Percentiles rank a stretch among this genome's conserved stretches.
phyloP scores from a whole-genome alignment of 306 rosid genomes.

The Fragaria vesca region DNA sequence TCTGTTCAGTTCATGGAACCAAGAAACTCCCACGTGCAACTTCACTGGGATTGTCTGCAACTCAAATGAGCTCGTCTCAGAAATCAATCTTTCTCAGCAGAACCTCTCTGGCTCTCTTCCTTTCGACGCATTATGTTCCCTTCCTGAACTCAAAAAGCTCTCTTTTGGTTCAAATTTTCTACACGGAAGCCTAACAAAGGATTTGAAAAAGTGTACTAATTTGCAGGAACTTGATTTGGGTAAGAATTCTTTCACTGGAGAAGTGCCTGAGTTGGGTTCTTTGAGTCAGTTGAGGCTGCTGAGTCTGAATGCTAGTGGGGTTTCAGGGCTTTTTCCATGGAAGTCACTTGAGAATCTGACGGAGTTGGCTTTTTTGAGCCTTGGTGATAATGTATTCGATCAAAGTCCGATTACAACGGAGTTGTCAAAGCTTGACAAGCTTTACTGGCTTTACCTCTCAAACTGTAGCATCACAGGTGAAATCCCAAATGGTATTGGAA shows the following conservation, averaged over 20 bases:
- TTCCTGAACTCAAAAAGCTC: conserved; percentile 48
- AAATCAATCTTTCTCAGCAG: conserved; percentile 51
- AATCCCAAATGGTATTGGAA: conserved; percentile 65
- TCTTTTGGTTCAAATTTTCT: conserved; percentile 49
- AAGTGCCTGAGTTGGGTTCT: conserved; percentile 64
- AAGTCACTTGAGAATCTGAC: conserved; percentile 65
- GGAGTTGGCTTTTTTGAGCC: conserved; percentile 53
- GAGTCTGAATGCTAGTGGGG: conserved; percentile 52
- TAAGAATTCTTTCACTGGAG: conserved; percentile 52
- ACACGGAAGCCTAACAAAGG: conserved; percentile 44
- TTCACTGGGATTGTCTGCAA: conserved; percentile 64
- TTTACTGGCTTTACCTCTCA: conserved; percentile 75
- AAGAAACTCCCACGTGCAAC: conserved; percentile 31
- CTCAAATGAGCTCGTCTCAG: conserved; percentile 47
- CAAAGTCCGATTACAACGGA: conserved; percentile 50
- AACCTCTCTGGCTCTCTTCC: conserved; percentile 57
- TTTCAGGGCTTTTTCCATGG: conserved; percentile 88
- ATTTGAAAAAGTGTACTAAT: conserved; percentile 54
- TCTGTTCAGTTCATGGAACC: conserved; percentile 56
- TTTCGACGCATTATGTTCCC: conserved; percentile 57
- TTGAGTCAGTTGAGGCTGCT: conserved; percentile 41
- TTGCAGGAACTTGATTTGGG: conserved; percentile 70
- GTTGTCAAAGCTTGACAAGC: conserved; percentile 53
- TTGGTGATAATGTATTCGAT: conserved; percentile 64
- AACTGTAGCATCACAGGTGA: conserved; percentile 64